Evolutionary conservation across 495 filamentous ascomycete species (phyloP).

Genomic region (Neurospora sp.): DNA sequence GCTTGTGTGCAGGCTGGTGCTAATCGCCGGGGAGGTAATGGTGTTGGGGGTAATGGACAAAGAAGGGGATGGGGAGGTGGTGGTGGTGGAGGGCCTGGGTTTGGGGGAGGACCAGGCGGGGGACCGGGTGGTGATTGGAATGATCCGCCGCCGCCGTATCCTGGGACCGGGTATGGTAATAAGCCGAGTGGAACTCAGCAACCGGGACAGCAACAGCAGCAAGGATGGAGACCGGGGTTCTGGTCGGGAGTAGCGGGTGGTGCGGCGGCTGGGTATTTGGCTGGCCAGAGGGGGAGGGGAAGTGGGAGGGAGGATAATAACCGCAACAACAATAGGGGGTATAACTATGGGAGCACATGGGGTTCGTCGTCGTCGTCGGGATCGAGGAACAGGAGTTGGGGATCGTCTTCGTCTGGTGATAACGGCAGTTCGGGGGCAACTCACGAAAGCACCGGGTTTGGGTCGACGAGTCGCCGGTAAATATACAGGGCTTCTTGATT

Average conservation of each 20-base stretch:
- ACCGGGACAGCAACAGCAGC: constrained; percentile 1
- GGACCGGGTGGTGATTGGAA: constrained; percentile 31
- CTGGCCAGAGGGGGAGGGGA: constrained; percentile 42
- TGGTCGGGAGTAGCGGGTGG: constrained; percentile 71
- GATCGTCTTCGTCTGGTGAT: constrained; percentile 17
- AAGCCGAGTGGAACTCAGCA: constrained; percentile 16
- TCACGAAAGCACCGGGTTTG: constrained; percentile 80
- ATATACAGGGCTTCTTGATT: neutral
- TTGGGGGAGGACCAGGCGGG: constrained; percentile 40
- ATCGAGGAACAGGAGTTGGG: constrained; percentile 3
- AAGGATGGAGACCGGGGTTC: constrained; percentile 76
- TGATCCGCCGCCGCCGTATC: constrained; percentile 51
- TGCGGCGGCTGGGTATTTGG: constrained; percentile 57
- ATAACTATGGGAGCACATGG: constrained; percentile 24
- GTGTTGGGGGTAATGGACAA: constrained; percentile 6
- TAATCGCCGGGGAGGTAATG: neutral
- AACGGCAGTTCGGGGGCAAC: constrained; percentile 35
- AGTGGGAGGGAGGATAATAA: constrained; percentile 6
- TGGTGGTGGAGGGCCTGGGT: constrained; percentile 23
- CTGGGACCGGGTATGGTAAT: constrained; percentile 23
- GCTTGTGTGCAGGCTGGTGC: constrained; percentile 20
- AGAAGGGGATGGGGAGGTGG: constrained; percentile 16
- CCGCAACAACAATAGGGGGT: constrained; percentile 19
- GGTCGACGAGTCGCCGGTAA: constrained; percentile 63
- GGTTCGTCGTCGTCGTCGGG: constrained; percentile 23